Evolutionary conservation across 2,329 filamentous ascomycete genomes (phyloP), one percentile per base, ranked within the genome.

Genomic region (Monilinia polystroma): DNA sequence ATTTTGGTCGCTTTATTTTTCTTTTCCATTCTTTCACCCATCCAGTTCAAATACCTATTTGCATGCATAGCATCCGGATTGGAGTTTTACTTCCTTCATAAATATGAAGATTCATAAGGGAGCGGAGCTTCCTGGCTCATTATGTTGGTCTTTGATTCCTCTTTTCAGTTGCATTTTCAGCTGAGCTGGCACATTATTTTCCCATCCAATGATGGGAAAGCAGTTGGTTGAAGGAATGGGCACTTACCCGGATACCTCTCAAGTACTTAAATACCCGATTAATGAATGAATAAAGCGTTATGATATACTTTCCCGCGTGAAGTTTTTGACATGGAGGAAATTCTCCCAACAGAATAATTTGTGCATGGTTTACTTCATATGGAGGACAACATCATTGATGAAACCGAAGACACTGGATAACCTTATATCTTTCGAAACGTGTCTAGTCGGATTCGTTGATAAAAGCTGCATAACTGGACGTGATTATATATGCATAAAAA

Each of bases 1-100:
- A 63, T 41, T 52, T 53, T 63, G 49, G 18, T 53, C 32, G 60
- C 23, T 63, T 32, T 32, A 41, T 26, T 32, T 63, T 63, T n/a
- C 32, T 63, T 16, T 63, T 2, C 10, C n/a, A 32, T 41, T 43
- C 41, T 16, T 55, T 41, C 49, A 63, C 54, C 18, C 60, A 55
- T 55, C 51, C 43, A 53, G 47, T 55, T 54, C 29, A 63, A 54
- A 63, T 63, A 63, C 60, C 47, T 55, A 29, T 63, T 63, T 63
- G 49, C 60, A 63, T 63, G 60, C 49, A 54, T 43, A 55, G 49
- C 35, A 63, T 55, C 26, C 41, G 49, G 23, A 55, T 63, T 55
- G 49, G 60, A 63, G 60, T 55, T 63, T 55, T 63, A 10, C 49
- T 14, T 54, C 23, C 32, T 26, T 51, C n/a, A 62, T 38, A 26